These are phyloP conservation scores for Xylaria sp. DNA, from an alignment of 495 filamentous ascomycete genomes.

Conservation along the genomic window DNA sequence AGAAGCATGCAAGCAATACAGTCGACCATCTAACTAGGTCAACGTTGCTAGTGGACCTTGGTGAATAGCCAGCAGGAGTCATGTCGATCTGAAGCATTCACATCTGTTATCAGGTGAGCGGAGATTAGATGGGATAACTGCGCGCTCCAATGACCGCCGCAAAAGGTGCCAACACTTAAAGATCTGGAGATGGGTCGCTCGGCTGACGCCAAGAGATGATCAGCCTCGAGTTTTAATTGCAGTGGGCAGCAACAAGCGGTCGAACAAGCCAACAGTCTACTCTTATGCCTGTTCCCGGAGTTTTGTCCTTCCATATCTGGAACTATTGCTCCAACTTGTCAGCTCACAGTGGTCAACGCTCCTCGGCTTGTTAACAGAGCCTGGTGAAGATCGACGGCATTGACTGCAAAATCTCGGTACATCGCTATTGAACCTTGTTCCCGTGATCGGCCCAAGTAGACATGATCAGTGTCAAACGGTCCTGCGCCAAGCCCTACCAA, in stretches of 20 bases:
- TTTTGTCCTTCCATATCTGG: slow-evolving; percentile 20
- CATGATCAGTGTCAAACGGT: slow-evolving; percentile 23
- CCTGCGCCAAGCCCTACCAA: slow-evolving; percentile 15
- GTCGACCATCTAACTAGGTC: slow-evolving; percentile 7
- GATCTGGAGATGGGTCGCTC: slow-evolving; percentile 15
- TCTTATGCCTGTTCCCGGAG: background rate
- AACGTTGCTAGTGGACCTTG: background rate
- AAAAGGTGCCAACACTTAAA: slow-evolving; percentile 1
- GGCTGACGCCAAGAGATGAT: slow-evolving; percentile 27
- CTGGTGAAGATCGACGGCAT: slow-evolving; percentile 18
- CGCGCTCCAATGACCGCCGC: slow-evolving; percentile 8
- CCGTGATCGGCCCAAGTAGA: slow-evolving; percentile 18
- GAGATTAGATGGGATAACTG: slow-evolving; percentile 16
- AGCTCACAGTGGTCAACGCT: slow-evolving; percentile 3
- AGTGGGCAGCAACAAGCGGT: slow-evolving; percentile 17
- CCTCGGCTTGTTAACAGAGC: slow-evolving; percentile 3
- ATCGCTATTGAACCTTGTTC: slow-evolving; percentile 4
- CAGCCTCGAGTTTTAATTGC: slow-evolving; percentile 20
- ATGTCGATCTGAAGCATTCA: slow-evolving; percentile 15
- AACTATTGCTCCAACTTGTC: slow-evolving; percentile 13
- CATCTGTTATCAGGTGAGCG: slow-evolving; percentile 22
- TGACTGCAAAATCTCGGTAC: slow-evolving; percentile 7
- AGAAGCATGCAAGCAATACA: slow-evolving; percentile 12
- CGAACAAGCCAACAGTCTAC: background rate
- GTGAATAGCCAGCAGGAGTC: background rate